Base-by-base conservation (phyloP, 1,284 basidiomycete genomes). In the Fomitiporia mediterranea region DNA sequence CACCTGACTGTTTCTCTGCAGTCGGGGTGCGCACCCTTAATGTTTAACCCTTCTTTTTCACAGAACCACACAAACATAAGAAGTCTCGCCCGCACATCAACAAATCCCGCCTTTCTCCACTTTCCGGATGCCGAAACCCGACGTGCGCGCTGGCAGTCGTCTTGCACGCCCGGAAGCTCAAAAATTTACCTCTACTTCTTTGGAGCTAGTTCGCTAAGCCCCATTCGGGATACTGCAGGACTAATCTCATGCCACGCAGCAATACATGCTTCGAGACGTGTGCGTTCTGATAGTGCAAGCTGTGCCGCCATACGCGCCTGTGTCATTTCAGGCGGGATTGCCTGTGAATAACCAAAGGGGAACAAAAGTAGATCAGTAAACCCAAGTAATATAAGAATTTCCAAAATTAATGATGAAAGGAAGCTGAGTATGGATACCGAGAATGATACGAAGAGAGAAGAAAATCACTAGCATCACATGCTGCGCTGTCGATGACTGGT, bases 211-310 rank as follows among this genome's bases (percentile, higher is more conserved):
- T 25, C 7, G 4, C 15, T 15, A 30, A 28, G 44, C 17, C 8
- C 27, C 27, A 30, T 15, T 13, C 7, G 44, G 25, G n/a, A 38
- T 39, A 42, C 17, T 23, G 17, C 40, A 2, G 38, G 40, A 37
- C 54, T 52, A 30, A 72, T 27, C 8, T 72, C 71, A 44, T 62
- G 63, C 78, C 78, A 79, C 2, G 62, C 53, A 7, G 66, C 67
- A 25, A 60, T 65, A 55, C 77, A 78, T 56, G 73, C 73, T 57
- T 78, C 73, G 21, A 78, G 64, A n/a, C 79, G 61, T 13, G 71
- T 70, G 38, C 74, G 67, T 56, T 79, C 77, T 5, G 67, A 62
- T 30, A 79, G 63, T 23, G 71, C 72, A 53, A 75, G 65, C 56
- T 63, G 60, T 27, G 76, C 61, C 3, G 72, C 76, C 42, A 68